phyloP scores from a whole-genome alignment of 345 rosid genomes.

The Boechera divaricarpa region DNA sequence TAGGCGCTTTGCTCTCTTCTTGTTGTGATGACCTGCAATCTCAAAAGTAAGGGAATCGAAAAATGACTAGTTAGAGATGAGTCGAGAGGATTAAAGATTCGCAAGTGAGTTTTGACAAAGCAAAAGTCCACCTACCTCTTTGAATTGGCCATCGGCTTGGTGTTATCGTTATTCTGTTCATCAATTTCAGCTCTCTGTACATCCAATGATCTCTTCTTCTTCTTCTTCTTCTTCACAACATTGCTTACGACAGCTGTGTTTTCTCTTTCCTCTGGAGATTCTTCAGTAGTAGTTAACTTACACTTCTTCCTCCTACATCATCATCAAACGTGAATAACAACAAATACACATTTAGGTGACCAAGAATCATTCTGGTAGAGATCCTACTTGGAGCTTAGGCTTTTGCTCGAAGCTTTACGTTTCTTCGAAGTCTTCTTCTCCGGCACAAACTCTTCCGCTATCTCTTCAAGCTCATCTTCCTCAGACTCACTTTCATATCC shows the following conservation, averaged over 20 bases:
- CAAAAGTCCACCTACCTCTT: slow-evolving; percentile 53
- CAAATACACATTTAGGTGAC: slow-evolving; percentile 8
- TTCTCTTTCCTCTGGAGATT: slow-evolving; percentile 40
- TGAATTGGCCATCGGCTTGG: slow-evolving; percentile 32
- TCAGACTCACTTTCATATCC: slow-evolving; percentile 69
- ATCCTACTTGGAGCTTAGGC: slow-evolving; percentile 67
- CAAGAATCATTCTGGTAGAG: not conserved
- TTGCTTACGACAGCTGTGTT: slow-evolving; percentile 26
- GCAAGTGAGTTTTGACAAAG: slow-evolving; percentile 21
- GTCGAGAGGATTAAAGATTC: not conserved
- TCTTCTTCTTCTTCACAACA: slow-evolving; percentile 35
- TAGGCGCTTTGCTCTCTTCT: slow-evolving; percentile 51
- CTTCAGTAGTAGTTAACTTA: slow-evolving; percentile 55
- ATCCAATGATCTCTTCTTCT: slow-evolving; percentile 36
- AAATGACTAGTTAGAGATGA: slow-evolving; percentile 24
- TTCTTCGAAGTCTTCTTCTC: slow-evolving; percentile 59
- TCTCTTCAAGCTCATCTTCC: slow-evolving; percentile 50
- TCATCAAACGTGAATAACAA: slow-evolving; percentile 20
- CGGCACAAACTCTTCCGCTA: slow-evolving; percentile 45
- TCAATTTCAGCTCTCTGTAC: slow-evolving; percentile 37
- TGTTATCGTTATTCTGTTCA: slow-evolving; percentile 37
- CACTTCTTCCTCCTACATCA: slow-evolving; percentile 71
- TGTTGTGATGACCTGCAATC: slow-evolving; percentile 51
- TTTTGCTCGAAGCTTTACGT: slow-evolving; percentile 70
- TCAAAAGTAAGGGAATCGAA: slow-evolving; percentile 4